Base-by-base conservation (phyloP, 1,284 basidiomycete genomes). In the Tremellales sp. region DNA sequence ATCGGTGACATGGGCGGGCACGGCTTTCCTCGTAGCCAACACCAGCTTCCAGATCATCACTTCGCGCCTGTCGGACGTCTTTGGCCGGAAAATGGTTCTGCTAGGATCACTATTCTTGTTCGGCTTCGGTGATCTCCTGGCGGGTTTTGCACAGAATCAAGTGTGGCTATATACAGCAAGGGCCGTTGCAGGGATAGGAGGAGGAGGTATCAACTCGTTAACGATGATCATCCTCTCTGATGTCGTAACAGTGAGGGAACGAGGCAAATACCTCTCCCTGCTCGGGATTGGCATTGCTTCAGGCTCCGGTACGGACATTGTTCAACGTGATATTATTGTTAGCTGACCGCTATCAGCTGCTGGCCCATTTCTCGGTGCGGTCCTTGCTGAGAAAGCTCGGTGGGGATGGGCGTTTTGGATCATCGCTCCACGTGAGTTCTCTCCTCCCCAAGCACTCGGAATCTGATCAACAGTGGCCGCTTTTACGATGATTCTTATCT, bases 141-240 rank as follows among this genome's bases (percentile, higher is more conserved):
- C 57, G 15, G 65, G 65, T 8, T 66, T 68, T 45, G 65, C 65
- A 1, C 47, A 46, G 29, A 61, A 53, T 40, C 55, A 56, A 21
- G 51, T 56, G 24, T 63, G 58, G 63, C 54, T 65, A 21, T 65
- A 65, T 41, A 52, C 49, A 22, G 67, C 68, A 17, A 57, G 75
- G 37, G 75, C 72, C 3, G 61, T 76, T 7, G 72, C 74, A 3
- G 75, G 75, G 48, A 68, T 75, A 23, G 75, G 73, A 15, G 74
- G 73, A 23, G 74, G 75, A 29, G 75, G 73, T 7, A 60, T 76
- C 43, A 74, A 67, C 31, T 65, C 64, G 24, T 67, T 75, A 57
- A 43, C 61, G 0, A 74, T 70, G 39, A 70, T 76, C 43, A 69
- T 75, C 45, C 66, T 73, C 15, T 67, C 67, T 12, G 74, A 75